Evolutionary conservation across 2,329 filamentous ascomycete species (phyloP).

Genomic region (Diaporthe citri): DNA sequence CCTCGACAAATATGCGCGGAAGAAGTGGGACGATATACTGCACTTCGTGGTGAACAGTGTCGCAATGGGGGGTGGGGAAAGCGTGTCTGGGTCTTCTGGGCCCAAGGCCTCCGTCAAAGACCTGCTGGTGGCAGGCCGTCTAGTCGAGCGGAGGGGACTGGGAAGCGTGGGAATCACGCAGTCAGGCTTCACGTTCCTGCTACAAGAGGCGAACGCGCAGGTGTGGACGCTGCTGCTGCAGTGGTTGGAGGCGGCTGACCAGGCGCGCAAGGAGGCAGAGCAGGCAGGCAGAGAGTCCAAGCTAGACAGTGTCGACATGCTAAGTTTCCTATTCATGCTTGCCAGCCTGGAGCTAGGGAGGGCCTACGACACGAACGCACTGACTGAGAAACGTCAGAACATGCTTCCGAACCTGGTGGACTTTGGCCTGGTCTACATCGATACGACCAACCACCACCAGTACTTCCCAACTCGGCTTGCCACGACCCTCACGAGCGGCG

Average conservation of each 20-base stretch:
- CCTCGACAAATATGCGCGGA: constrained; percentile 86
- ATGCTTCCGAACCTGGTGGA: constrained; percentile 93
- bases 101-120: constrained; percentile 86
- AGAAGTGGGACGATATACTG: constrained; percentile 95
- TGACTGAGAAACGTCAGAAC: constrained; percentile 84
- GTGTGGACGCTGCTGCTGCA: constrained; percentile 96
- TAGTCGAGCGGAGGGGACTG: constrained; percentile 73
- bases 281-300: constrained; percentile 63
- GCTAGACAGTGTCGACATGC: constrained; percentile 92
- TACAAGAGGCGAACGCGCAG: constrained; percentile 96
- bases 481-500: constrained; percentile 87
- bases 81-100: constrained; percentile 58
- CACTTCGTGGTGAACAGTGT: constrained; percentile 93
- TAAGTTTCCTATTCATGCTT: constrained; percentile 96
- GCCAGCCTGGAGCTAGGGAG: constrained; percentile 92
- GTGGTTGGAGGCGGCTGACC: constrained; percentile 87
- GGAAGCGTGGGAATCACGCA: constrained; percentile 82
- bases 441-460: constrained; percentile 67
- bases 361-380: constrained; percentile 87
- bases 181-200: constrained; percentile 91
- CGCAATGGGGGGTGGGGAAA: constrained; percentile 64
- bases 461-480: constrained; percentile 94
- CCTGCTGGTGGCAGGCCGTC: constrained; percentile 81
- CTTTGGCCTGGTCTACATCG: constrained; percentile 90
- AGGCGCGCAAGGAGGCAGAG: constrained; percentile 53